Evolutionary conservation across 2,329 filamentous ascomycete species (phyloP), one percentile per base, ranked within the genome.

Genomic region (Alternaria postmessia): DNA sequence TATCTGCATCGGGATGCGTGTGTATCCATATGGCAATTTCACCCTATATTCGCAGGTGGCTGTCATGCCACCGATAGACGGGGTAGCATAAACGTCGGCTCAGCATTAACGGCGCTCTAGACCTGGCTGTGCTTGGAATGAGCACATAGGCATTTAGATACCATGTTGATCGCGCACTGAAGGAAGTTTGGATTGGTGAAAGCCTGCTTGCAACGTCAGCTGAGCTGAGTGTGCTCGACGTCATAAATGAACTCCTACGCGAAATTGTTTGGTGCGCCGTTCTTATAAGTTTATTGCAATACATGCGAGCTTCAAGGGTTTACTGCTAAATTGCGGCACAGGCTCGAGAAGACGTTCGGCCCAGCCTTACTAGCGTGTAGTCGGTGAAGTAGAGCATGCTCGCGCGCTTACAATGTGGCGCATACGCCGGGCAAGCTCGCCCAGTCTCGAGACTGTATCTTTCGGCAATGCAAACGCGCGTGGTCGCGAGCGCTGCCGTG

Each of bases 401-500:
- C 51, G 39, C 52, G 61, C 39, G 49, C 53, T 52, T 60, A 48
- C 11, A 46, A 49, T 48, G 24, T 52, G 34, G 52, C 60, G 56
- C 51, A 46, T 53, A 28, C 20, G 41, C 28, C 47, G 56, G 56
- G 36, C 51, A 59, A 54, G 30, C n/a, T 59, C 56, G 59, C 57
- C 53, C 47, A 47, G 46, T 34, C 43, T 20, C 28, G 34, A 51
- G 32, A 34, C 22, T 24, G 2, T n/a, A 49, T 36, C 46, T 49
- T 14, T 49, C 32, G 46, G 7, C 24, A 36, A 24, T 48, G 22
- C 46, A 18, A 36, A 38, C n/a, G 30, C 20, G 46, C 6, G 20
- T 36, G 46, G 30, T 39, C 38, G 26, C 22, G 55, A 34, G 49
- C 22, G 42, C 30, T 51, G 44, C 30, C 38, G 32, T 20, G 30